phyloP scores from a whole-genome alignment of 176 grass and related monocot genomes.

The Eragrostis curvula region DNA sequence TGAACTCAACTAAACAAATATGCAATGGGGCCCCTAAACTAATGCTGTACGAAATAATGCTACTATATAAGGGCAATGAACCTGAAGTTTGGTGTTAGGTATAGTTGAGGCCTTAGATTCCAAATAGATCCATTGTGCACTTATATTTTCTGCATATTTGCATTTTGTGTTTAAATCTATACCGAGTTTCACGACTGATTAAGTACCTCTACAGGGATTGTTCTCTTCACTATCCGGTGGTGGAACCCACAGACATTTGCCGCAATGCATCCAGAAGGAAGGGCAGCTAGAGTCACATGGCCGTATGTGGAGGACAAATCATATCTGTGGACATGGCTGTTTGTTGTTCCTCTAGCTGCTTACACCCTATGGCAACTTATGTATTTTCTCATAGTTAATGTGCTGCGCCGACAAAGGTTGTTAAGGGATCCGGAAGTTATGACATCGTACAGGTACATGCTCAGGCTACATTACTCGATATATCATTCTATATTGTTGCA shows the following conservation, averaged over 20 bases:
- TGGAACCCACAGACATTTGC: slow-evolving; percentile 97
- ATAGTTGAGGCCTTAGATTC: neutral
- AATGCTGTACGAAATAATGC: too few relatives aligned
- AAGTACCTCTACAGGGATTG: slow-evolving; percentile 64
- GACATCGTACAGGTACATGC: slow-evolving; percentile 90
- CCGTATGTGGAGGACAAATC: slow-evolving; percentile 93
- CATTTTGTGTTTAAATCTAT: slow-evolving; percentile 13
- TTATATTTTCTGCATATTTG: slow-evolving; percentile 14
- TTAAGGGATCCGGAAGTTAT: slow-evolving; percentile 95
- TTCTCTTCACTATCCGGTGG: slow-evolving; percentile 97
- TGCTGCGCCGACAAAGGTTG: slow-evolving; percentile 83
- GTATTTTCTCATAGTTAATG: slow-evolving; percentile 90
- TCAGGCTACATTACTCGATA: neutral
- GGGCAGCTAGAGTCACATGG: slow-evolving; percentile 82
- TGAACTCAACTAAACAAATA: neutral
- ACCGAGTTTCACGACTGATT: slow-evolving; percentile 18
- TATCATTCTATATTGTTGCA: neutral
- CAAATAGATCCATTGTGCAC: neutral
- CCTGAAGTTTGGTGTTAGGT: neutral
- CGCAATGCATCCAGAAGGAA: slow-evolving; percentile 96
- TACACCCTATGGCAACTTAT: slow-evolving; percentile 94
- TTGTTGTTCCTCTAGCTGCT: slow-evolving; percentile 92
- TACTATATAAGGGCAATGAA: neutral
- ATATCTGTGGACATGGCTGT: slow-evolving; percentile 93
- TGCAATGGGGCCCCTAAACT: neutral